Evolutionary conservation across 495 filamentous ascomycete species (phyloP).

Genomic region (Pseudevernia furfuracea): DNA sequence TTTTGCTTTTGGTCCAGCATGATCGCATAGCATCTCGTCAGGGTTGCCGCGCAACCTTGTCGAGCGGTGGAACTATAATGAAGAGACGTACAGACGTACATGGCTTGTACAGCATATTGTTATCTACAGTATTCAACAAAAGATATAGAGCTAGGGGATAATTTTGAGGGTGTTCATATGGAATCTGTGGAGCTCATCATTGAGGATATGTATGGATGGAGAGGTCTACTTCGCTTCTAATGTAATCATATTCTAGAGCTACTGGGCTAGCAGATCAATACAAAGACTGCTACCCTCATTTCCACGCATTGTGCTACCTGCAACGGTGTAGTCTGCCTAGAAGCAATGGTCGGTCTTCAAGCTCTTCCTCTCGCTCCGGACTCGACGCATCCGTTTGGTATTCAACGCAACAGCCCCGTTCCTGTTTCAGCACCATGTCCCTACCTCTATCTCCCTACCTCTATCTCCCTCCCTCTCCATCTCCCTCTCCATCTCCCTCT

Average conservation of each 20-base stretch:
- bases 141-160: constrained; percentile 5
- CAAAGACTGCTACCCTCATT: neutral
- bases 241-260: constrained; percentile 13
- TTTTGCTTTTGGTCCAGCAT: neutral
- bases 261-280: constrained; percentile 3
- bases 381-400: neutral
- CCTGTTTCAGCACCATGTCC: neutral
- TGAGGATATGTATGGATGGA: neutral
- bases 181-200: neutral
- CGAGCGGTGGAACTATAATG: constrained; percentile 14
- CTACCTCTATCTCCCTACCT: neutral
- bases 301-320: neutral
- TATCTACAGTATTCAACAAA: neutral
- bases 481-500: neutral
- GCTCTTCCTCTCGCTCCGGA: neutral
- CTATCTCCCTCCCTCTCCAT: neutral
- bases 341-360: neutral
- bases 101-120: constrained; percentile 10
- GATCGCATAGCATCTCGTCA: constrained; percentile 8
- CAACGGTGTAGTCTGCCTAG: neutral
- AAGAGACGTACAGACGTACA: constrained; percentile 17
- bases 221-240: constrained; percentile 12
- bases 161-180: neutral
- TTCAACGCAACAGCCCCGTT: neutral
- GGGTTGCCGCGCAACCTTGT: constrained; percentile 11